Evolutionary conservation across 2,329 filamentous ascomycete species (phyloP), one percentile per base, ranked within the genome.

Genomic region (Epichloe baconii): DNA sequence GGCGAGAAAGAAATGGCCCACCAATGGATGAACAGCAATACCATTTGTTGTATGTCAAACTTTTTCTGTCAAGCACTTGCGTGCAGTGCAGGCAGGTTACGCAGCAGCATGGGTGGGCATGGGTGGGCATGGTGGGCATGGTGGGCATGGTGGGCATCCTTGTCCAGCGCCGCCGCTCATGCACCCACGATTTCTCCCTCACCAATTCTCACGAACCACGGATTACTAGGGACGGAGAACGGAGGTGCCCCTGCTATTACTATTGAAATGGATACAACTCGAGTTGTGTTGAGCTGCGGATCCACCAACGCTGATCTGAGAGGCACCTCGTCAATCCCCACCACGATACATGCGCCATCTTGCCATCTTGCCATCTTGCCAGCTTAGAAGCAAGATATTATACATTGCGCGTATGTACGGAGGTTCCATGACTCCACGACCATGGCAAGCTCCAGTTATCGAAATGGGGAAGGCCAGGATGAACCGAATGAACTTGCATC

Each of bases 301-400:
- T 53, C 56, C 51, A 54, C 54, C 48, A 37, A 48, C 44, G 52
- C 47, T 55, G 47, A 53, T 55, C 53, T 52, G 54, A 31, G 54
- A 57, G 51, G 54, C 53, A 48, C 52, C 54, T 55, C 50, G 47
- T 42, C 43, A n/a, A 42, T 52, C 46, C 52, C 51, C 55, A 53
- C 54, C 49, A 44, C 36, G 46, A 49, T 53, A 55, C 50, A 47
- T 53, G 0, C 26, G 47, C 55, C 52, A 47, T 50, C 48, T 51
- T 40, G 47, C 54, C 43, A 53, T 50, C 49, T 49, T 52, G 47
- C 55, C 52, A 47, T 47, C 48, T 52, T 40, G 47, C 54, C 43
- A 53, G 50, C 49, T 49, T 53, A 49, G 55, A 54, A 45, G 51
- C 49, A 47, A 52, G 47, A 53, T 54, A 50, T 31, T 31, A 31